Evolutionary conservation across 768 basidiomycete genomes (phyloP).

Genomic region (Kwoniella bestiolae): DNA sequence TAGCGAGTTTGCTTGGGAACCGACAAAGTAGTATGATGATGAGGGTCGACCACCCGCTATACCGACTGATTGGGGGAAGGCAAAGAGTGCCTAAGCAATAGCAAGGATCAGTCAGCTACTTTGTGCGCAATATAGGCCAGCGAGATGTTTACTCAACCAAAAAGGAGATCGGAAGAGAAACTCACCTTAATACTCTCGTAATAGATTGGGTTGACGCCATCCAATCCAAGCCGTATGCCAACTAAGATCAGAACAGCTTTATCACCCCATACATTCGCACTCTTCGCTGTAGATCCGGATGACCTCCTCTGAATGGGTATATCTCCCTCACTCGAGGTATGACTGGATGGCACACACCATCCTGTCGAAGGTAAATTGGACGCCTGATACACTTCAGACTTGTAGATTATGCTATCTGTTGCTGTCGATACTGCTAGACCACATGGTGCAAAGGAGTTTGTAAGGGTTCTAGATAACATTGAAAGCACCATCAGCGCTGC

Average conservation of each 20-base stretch:
- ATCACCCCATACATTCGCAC: constrained; percentile 68
- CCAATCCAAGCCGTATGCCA: constrained; percentile 83
- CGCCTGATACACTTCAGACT: constrained; percentile 81
- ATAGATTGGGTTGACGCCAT: constrained; percentile 94
- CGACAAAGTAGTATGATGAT: constrained; percentile 98
- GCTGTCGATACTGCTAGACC: constrained; percentile 81
- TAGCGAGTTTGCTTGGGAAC: constrained; percentile 82
- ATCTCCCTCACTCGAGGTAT: background rate
- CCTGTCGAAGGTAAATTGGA: constrained; percentile 59
- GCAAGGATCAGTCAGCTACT: background rate
- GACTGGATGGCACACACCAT: constrained; percentile 26
- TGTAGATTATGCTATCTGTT: constrained; percentile 78
- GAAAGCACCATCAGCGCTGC: background rate
- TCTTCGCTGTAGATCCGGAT: constrained; percentile 3
- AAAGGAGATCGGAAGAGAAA: no score
- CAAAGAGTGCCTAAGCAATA: constrained; percentile 71
- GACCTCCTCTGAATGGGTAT: constrained; percentile 11
- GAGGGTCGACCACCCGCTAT: constrained; percentile 95
- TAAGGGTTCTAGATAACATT: constrained; percentile 67
- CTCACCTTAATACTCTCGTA: constrained; percentile 79
- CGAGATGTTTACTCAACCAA: no score
- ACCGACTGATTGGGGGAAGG: constrained; percentile 92
- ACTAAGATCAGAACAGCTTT: constrained; percentile 83
- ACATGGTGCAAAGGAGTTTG: constrained; percentile 76
- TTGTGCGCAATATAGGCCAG: background rate